A percentile compares a stretch with the other conserved stretches of the same genome.
Conservation (phyloP, 2,329 filamentous ascomycete genomes). For the Pochonia chlamydosporia region DNA sequence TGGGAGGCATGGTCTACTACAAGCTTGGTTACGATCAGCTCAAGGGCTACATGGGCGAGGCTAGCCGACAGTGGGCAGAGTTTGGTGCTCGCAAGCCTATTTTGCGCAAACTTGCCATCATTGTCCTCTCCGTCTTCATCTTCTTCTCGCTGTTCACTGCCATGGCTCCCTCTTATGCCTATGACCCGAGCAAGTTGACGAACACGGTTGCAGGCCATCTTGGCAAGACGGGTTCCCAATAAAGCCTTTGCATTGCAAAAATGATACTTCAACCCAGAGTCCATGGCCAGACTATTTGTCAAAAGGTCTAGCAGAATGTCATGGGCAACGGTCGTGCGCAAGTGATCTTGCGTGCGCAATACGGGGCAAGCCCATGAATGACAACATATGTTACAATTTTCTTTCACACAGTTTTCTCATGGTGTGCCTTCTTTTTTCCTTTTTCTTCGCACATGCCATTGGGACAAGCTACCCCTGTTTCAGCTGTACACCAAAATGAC, state of each 20-base stretch:
- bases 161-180: conserved; percentile 56
- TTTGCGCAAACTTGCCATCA: conserved; percentile 70
- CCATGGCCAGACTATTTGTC: too few species aligned
- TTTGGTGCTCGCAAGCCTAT: conserved; percentile 73
- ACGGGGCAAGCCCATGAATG: background rate
- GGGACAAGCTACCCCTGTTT: conserved; percentile 10
- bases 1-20: conserved; percentile 73
- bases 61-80: conserved; percentile 75
- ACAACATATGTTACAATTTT: conserved; percentile 6
- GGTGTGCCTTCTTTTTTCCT: conserved; percentile 13
- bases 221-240: conserved; percentile 27
- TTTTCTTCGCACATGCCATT: conserved; percentile 15
- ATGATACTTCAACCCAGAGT: too few species aligned
- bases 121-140: conserved; percentile 55
- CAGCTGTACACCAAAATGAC: background rate
- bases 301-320: too few species aligned
- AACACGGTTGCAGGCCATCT: conserved; percentile 44
- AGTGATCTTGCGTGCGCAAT: background rate
- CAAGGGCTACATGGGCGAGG: conserved; percentile 70
- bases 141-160: conserved; percentile 67
- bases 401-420: conserved; percentile 9
- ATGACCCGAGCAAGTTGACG: conserved; percentile 45
- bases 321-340: background rate
- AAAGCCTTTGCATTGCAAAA: conserved; percentile 5
- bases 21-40: conserved; percentile 80